Conservation (phyloP, 2,329 filamentous ascomycete genomes). For the Fusarium albidum region DNA sequence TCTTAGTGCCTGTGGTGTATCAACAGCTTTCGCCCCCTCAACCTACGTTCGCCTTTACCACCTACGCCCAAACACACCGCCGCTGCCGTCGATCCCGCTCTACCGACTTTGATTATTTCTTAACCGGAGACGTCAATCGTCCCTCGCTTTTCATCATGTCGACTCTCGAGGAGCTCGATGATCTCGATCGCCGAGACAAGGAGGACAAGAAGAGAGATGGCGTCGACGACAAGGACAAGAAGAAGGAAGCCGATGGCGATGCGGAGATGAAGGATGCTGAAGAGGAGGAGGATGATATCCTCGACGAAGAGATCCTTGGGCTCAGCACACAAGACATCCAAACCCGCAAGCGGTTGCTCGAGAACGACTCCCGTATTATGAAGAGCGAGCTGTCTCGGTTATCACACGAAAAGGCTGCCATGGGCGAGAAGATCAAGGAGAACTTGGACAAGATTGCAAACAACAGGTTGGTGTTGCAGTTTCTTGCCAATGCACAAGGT, state of each 20-base stretch:
- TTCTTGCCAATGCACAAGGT: not conserved
- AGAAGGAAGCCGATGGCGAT: slow-evolving; percentile 71
- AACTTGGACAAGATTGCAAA: slow-evolving; percentile 99
- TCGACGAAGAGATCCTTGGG: slow-evolving; percentile 93
- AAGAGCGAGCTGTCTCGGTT: slow-evolving; percentile 95
- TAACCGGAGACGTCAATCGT: slow-evolving; percentile 1
- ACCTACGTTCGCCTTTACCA: slow-evolving; percentile 12
- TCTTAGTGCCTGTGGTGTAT: slow-evolving; percentile 26
- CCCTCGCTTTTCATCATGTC: slow-evolving; percentile 68
- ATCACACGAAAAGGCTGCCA: slow-evolving; percentile 92
- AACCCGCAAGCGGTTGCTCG: slow-evolving; percentile 87
- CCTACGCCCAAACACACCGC: not conserved
- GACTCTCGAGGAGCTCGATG: slow-evolving; percentile 90
- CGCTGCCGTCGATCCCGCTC: not conserved
- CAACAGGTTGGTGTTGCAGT: slow-evolving; percentile 74
- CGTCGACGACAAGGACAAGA: slow-evolving; percentile 45
- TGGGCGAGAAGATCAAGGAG: slow-evolving; percentile 99
- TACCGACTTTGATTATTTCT: not conserved
- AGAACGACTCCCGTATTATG: slow-evolving; percentile 99
- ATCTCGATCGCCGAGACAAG: slow-evolving; percentile 82
- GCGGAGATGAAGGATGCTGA: slow-evolving; percentile 91
- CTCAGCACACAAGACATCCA: slow-evolving; percentile 95
- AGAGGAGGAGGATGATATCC: slow-evolving; percentile 76
- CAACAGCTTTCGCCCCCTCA: slow-evolving; percentile 22
- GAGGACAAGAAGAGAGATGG: slow-evolving; percentile 67